These are phyloP conservation scores for Cladorrhinum sp. DNA, from an alignment of 2,329 filamentous ascomycete species.

Conservation along the genomic window DNA sequence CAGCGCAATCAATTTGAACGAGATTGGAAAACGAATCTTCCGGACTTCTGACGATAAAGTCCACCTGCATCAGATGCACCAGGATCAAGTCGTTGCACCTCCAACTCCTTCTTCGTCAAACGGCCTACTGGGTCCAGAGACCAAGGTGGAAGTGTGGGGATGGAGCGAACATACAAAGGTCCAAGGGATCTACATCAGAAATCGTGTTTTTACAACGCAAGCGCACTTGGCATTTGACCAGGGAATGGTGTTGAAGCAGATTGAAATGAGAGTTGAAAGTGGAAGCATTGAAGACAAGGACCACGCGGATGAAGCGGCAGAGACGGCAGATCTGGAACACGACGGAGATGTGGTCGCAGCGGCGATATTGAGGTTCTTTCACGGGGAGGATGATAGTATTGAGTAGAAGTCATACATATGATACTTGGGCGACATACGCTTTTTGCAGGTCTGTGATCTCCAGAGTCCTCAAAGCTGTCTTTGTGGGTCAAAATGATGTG, in stretches of 20 bases:
- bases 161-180: slow-evolving; percentile 63
- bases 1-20: slow-evolving; percentile 60
- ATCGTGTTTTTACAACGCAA: slow-evolving; percentile 68
- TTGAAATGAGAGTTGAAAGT: slow-evolving; percentile 56
- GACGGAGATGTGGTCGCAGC: slow-evolving; percentile 66
- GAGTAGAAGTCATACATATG: no score
- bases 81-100: slow-evolving; percentile 64
- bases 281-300: slow-evolving; percentile 62
- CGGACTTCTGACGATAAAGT: slow-evolving; percentile 48
- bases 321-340: slow-evolving; percentile 60
- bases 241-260: slow-evolving; percentile 63
- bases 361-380: slow-evolving; percentile 62
- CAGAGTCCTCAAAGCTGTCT: no score
- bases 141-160: slow-evolving; percentile 56
- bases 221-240: slow-evolving; percentile 75
- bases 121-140: slow-evolving; percentile 38
- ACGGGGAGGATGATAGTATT: slow-evolving; percentile 43
- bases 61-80: slow-evolving; percentile 76
- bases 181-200: slow-evolving; percentile 69
- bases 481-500: no score
- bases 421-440: no score
- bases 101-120: slow-evolving; percentile 38
- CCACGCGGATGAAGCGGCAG: slow-evolving; percentile 59
- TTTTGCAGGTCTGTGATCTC: no score
- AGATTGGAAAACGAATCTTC: slow-evolving; percentile 67